phyloP scores from a whole-genome alignment of 78 protist genomes.

The Dictyostelium citrinum region DNA sequence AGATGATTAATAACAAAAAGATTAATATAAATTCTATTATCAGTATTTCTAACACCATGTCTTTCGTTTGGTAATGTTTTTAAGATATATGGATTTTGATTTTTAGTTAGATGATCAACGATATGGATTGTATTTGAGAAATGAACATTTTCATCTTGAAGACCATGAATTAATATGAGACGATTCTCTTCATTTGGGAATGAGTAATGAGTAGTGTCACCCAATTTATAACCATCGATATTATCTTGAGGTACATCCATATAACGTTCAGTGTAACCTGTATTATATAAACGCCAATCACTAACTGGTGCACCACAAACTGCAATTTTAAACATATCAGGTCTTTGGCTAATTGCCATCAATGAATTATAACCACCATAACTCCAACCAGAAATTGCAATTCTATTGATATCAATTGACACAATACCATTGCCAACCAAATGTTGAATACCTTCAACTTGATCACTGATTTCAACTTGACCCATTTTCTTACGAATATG shows the following conservation, averaged over 20 bases:
- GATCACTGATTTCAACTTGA: conserved; percentile 85
- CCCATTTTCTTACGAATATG: conserved; percentile 78
- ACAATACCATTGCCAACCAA: not conserved
- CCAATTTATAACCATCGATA: conserved; percentile 73
- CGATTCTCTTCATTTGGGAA: conserved; percentile 71
- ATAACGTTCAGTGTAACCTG: conserved; percentile 95
- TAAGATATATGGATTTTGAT: conserved; percentile 84
- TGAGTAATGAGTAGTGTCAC: conserved; percentile 41
- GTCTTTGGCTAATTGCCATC: conserved; percentile 83
- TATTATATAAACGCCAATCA: conserved; percentile 93
- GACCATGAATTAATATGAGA: conserved; percentile 88
- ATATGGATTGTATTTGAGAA: conserved; percentile 86
- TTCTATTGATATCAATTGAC: conserved; percentile 72
- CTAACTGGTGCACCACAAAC: conserved; percentile 97
- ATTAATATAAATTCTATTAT: conserved; percentile 46
- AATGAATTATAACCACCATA: conserved; percentile 95
- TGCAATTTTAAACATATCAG: conserved; percentile 86
- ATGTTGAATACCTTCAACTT: conserved; percentile 58
- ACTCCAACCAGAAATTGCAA: conserved; percentile 91
- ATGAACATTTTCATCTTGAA: conserved; percentile 96
- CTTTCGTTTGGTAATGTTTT: conserved; percentile 72
- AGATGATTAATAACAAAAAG: conserved; percentile 3
- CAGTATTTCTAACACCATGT: conserved; percentile 58
- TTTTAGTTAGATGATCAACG: conserved; percentile 68
- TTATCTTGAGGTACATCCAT: conserved; percentile 84